Conservation (phyloP, 208 protist genomes). For the Crithidia expoeki region DNA sequence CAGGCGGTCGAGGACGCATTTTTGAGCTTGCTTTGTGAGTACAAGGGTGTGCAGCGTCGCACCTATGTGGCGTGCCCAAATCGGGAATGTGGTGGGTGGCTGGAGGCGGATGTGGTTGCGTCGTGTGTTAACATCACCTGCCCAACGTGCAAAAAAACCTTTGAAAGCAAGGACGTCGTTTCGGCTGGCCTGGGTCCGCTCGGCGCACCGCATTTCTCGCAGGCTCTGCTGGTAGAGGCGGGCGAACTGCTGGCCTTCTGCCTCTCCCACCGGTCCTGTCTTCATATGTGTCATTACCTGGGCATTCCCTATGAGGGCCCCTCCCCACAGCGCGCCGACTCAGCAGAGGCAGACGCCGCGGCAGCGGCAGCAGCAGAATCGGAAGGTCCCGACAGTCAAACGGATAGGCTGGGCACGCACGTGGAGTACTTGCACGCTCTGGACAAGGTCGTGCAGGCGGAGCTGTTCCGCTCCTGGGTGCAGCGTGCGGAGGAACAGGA, state of each 20-base stretch:
- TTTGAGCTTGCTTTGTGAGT: constrained; percentile 63
- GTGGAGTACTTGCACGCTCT: constrained; percentile 63
- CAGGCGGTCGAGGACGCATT: constrained; percentile 63
- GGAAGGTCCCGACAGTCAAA: constrained; percentile 18
- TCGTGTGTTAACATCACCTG: constrained; percentile 53
- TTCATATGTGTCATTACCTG: constrained; percentile 69
- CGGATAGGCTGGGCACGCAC: constrained; percentile 29
- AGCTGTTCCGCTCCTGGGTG: constrained; percentile 61
- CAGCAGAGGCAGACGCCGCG: constrained; percentile 9
- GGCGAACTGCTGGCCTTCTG: constrained; percentile 69
- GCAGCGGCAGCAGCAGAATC: constrained; percentile 17
- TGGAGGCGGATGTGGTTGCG: constrained; percentile 55
- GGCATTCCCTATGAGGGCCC: constrained; percentile 54
- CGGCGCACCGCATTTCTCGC: constrained; percentile 40
- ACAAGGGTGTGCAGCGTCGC: constrained; percentile 64
- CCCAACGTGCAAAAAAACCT: constrained; percentile 52
- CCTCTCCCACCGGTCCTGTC: constrained; percentile 48
- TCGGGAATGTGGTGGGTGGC: constrained; percentile 67
- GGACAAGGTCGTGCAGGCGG: constrained; percentile 82
- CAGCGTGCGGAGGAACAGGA: constrained; percentile 65
- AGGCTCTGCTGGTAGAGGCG: constrained; percentile 53
- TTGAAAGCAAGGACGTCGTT: constrained; percentile 55
- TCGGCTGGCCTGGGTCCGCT: constrained; percentile 38
- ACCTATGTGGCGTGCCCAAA: constrained; percentile 69
- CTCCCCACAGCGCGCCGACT: constrained; percentile 26